These are phyloP conservation scores for Prunella vulgaris DNA, from an alignment of 257 asterid species.

Conservation along the genomic window DNA sequence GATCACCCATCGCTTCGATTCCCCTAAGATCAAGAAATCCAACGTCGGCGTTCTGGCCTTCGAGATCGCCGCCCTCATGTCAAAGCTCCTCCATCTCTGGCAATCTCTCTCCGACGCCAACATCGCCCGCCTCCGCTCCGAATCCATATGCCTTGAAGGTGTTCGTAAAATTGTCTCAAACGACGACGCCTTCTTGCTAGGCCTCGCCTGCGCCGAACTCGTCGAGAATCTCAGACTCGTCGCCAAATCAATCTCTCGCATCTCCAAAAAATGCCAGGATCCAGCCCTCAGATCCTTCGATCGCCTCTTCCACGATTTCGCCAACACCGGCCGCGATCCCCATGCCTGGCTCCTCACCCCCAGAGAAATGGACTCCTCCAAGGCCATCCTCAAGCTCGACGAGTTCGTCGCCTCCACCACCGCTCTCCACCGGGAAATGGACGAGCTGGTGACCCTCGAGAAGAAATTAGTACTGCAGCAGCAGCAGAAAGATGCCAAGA, in stretches of 20 bases:
- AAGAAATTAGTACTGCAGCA: constrained; percentile 30
- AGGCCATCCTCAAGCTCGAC: constrained; percentile 59
- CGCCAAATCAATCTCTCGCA: constrained; percentile 52
- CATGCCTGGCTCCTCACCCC: constrained; percentile 45
- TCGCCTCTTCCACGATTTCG: constrained; percentile 53
- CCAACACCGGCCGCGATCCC: constrained; percentile 65
- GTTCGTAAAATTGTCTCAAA: constrained; percentile 84
- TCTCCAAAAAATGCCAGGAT: constrained; percentile 61
- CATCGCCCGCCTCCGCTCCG: constrained; percentile 49
- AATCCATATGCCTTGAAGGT: constrained; percentile 66
- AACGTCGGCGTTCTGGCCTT: constrained; percentile 73
- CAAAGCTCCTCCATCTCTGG: constrained; percentile 92
- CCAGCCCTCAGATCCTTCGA: constrained; percentile 54
- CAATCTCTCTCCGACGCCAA: constrained; percentile 61
- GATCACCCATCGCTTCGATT: constrained; percentile 44
- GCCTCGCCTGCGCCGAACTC: constrained; percentile 81
- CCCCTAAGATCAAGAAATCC: constrained; percentile 51
- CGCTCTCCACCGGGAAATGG: constrained; percentile 59
- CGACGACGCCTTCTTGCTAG: constrained; percentile 65
- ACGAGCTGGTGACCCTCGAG: constrained; percentile 57
- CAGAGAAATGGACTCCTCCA: constrained; percentile 49
- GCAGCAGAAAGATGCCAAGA: constrained; percentile 29
- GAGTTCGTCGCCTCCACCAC: constrained; percentile 46
- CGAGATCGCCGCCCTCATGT: constrained; percentile 73
- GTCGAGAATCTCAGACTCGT: constrained; percentile 55